Evolutionary conservation across 768 basidiomycete species (phyloP), one percentile per base, ranked within the genome.

Genomic region (Rhodotorula diobovata): DNA sequence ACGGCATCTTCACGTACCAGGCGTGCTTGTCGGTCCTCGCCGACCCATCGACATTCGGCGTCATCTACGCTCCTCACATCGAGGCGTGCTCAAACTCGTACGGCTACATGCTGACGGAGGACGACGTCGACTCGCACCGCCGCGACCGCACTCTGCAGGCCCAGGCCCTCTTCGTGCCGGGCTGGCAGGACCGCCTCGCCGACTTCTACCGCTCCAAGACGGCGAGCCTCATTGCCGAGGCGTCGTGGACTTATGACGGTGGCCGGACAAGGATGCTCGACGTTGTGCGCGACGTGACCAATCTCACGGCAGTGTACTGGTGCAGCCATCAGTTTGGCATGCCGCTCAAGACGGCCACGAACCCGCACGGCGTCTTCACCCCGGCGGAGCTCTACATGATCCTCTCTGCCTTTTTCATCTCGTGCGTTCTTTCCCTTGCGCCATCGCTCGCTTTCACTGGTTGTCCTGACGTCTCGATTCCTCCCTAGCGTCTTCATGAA

Each of bases 281-380:
- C 77, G 83, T 90, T 46, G 84, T 90, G 16, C 81, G 81, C 53
- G 87, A 90, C 72, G 87, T 90, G 34, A 84, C 89, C 76, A 88
- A 90, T 70, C 63, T 64, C 63, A 28, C 54, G 55, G 56, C 48
- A 0, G 79, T 88, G 57, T 23, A 30, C 16, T 58, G 50, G 34
- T 43, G 63, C 62, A 48, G 56, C 32, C 32, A 67, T 35, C 39
- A 54, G 30, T 50, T 63, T 30, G 70, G 66, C 28, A 28, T 72
- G 41, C 70, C 70, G 15, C 61, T 72, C 61, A 72, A 72, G 66
- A 61, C 66, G 30, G 23, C 61, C 30, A 28, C 61, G 43, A 50
- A 48, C 53, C 63, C 71, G 20, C 66, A 37, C 32, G 73, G 73
- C 25, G 25, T 74, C 34, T 56, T 67, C n/a, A 70, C 69, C 14